phyloP scores from a whole-genome alignment of 2,329 filamentous ascomycete species.

The Bertia moriformis region DNA sequence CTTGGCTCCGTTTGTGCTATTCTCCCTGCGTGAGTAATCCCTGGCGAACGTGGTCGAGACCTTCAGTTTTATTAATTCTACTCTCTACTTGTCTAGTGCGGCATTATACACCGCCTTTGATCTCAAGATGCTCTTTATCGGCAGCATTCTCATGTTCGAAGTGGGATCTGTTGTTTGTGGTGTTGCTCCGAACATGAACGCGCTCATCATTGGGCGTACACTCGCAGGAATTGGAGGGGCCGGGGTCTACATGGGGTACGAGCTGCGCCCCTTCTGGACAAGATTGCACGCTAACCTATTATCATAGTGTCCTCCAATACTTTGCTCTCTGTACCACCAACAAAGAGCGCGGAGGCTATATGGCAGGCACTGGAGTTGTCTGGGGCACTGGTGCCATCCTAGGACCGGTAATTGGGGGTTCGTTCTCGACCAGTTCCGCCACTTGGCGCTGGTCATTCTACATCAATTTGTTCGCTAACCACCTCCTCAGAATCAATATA shows the following conservation, averaged over 20 bases:
- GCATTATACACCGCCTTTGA: conserved; percentile 1
- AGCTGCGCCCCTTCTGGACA: no score
- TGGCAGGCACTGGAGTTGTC: neutral
- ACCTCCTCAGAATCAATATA: no score
- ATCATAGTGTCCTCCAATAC: conserved; percentile 16
- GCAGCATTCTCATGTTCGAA: conserved; percentile 29
- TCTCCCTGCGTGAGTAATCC: conserved; percentile 6
- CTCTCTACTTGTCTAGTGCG: neutral
- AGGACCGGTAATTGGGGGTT: neutral
- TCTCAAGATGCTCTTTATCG: conserved; percentile 26
- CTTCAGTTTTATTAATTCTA: conserved; percentile 3
- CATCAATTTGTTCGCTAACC: conserved; percentile 32
- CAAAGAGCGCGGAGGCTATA: neutral
- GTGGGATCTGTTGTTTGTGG: conserved; percentile 34
- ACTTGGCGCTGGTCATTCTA: conserved; percentile 23
- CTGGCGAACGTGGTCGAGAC: no score
- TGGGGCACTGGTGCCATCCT: neutral
- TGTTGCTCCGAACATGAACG: conserved; percentile 28
- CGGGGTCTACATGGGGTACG: conserved; percentile 24
- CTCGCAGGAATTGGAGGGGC: conserved; percentile 32
- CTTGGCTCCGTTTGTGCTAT: conserved; percentile 1
- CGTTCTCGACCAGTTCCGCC: neutral
- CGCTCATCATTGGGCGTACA: conserved; percentile 33
- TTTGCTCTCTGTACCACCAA: neutral
- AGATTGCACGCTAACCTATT: no score